Evolutionary conservation across 768 basidiomycete species (phyloP).

Genomic region (Pleurotus eryngii): DNA sequence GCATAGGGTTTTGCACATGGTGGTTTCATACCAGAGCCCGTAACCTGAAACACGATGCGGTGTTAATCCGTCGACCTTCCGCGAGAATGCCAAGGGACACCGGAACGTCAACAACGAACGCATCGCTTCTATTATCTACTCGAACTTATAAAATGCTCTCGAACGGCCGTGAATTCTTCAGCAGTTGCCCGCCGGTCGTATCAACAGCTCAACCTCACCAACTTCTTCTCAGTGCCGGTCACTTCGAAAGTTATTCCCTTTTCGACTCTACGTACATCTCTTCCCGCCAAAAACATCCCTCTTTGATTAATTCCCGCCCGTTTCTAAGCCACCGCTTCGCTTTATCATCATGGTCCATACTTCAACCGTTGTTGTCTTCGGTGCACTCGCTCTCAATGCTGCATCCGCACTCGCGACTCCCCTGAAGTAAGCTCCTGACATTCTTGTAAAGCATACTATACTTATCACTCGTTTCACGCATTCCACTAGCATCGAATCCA

Average conservation of each 20-base stretch:
- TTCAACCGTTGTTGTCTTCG: conserved; percentile 28
- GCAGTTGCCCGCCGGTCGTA: conserved; percentile 7
- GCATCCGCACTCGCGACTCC: conserved; percentile 26
- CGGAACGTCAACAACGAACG: no score
- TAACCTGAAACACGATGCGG: no score
- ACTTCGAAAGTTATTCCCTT: neutral
- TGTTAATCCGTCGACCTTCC: no score
- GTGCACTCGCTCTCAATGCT: conserved; percentile 26
- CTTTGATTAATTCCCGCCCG: neutral
- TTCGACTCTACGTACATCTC: conserved; percentile 6
- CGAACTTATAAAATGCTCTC: no score
- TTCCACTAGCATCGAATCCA: no score
- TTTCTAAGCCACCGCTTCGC: conserved; percentile 6
- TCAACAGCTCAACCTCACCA: conserved; percentile 3
- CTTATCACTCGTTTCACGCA: no score
- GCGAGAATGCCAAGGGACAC: no score
- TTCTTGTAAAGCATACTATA: neutral
- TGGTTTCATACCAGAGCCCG: no score
- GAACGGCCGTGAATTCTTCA: neutral
- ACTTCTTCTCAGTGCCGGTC: conserved; percentile 4
- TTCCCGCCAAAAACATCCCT: no score
- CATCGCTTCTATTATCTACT: no score
- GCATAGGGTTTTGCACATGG: no score
- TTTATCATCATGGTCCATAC: conserved; percentile 25
- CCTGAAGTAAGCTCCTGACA: conserved; percentile 19